Evolutionary conservation across 2,329 filamentous ascomycete genomes (phyloP).

Genomic region (Colletotrichum sp.): DNA sequence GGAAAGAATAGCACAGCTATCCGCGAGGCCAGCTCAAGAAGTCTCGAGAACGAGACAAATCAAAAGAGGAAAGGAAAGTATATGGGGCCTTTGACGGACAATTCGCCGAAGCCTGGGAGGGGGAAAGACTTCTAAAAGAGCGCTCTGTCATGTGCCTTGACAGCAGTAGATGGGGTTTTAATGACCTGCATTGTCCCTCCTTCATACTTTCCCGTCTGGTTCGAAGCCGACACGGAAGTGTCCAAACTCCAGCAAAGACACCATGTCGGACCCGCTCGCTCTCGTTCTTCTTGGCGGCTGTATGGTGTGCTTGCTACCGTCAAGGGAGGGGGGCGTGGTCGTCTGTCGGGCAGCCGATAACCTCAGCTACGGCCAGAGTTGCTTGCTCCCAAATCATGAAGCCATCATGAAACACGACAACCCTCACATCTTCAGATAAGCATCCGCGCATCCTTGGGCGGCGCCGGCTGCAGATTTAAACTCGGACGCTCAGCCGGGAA

Average conservation of each 20-base stretch:
- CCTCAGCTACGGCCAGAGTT: not conserved
- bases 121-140: not conserved
- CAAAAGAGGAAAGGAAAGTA: not conserved
- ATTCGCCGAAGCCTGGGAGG: not conserved
- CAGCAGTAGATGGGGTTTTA: constrained; percentile 9
- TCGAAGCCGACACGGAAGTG: not conserved
- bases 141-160: not conserved
- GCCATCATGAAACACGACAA: constrained; percentile 22
- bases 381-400: constrained; percentile 19
- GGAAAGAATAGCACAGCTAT: constrained; percentile 16
- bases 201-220: not conserved
- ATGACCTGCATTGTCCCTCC: not conserved
- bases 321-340: not conserved
- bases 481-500: constrained; percentile 2
- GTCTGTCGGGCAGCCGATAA: not conserved
- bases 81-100: not conserved
- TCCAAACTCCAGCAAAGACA: not conserved
- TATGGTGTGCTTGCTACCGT: not conserved
- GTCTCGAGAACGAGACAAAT: constrained; percentile 1
- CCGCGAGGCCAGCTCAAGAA: constrained; percentile 18
- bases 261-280: not conserved
- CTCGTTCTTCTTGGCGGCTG: constrained; percentile 1
- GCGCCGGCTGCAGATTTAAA: constrained; percentile 11
- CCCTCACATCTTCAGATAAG: constrained; percentile 18
- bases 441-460: constrained; percentile 10